Evolutionary conservation across 169 alveolate species (phyloP).

Genomic region (Babesia bovis): DNA sequence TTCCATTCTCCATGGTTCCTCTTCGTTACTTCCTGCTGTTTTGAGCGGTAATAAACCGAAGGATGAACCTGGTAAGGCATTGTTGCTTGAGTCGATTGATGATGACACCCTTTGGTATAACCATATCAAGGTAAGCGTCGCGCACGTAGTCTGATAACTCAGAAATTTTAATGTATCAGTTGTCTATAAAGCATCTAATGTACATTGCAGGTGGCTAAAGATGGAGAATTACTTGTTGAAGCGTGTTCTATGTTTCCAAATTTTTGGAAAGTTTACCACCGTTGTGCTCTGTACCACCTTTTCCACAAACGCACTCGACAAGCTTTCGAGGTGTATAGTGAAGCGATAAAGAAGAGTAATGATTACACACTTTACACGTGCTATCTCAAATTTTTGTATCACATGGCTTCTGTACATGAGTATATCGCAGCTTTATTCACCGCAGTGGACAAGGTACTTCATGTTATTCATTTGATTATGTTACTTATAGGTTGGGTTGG

Average conservation of each 20-base stretch:
- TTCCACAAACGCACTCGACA: conserved; percentile 16
- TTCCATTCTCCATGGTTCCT: conserved; percentile 48
- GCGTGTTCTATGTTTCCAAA: conserved; percentile 54
- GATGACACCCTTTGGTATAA: conserved; percentile 57
- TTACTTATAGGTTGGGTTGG: conserved; percentile 66
- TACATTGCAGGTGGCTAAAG: conserved; percentile 29
- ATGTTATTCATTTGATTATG: too few relatives aligned
- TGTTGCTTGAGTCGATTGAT: conserved; percentile 39
- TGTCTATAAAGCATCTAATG: not conserved
- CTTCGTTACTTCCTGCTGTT: conserved; percentile 36
- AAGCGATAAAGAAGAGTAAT: conserved; percentile 21
- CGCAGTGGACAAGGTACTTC: conserved; percentile 56
- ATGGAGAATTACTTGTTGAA: conserved; percentile 37
- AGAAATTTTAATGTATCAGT: not conserved
- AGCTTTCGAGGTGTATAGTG: conserved; percentile 51
- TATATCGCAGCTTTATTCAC: conserved; percentile 69
- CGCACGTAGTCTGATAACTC: not conserved
- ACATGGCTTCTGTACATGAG: conserved; percentile 78
- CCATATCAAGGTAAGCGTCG: conserved; percentile 35
- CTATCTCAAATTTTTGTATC: conserved; percentile 72
- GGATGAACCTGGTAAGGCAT: conserved; percentile 35
- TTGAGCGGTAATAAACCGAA: conserved; percentile 12
- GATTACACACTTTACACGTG: conserved; percentile 43
- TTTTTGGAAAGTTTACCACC: conserved; percentile 61
- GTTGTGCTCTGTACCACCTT: conserved; percentile 58